Evolutionary conservation across 2,329 filamentous ascomycete species (phyloP), one percentile per base, ranked within the genome.

Genomic region (Alternaria consortialis): DNA sequence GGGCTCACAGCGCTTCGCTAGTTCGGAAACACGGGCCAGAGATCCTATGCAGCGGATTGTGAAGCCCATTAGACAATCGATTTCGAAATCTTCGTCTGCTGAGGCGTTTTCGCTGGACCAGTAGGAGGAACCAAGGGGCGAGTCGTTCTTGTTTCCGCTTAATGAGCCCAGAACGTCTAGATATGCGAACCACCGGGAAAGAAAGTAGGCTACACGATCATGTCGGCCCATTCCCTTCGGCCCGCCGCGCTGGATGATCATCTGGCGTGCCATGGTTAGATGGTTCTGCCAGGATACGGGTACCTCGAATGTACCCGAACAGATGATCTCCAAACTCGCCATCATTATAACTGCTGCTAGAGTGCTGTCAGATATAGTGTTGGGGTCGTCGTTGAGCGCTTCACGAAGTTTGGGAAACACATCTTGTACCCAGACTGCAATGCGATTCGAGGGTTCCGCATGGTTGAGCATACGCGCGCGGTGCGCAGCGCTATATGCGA

Each of bases 261-360:
- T 87, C 69, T 90, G 86, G 2, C 92, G 87, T 1, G 92, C 92
- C 54, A 93, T 86, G 57, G 87, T 87, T 1, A 96, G 84, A 76
- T 96, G 92, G 53, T 86, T 87, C 73, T 93, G 91, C 92, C 92
- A 96, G 1, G 91, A 86, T 54, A 94, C 91, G 1, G 87, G 84
- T n/a, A 92, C 89, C 55, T 91, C 91, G 72, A 95, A 94, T 0
- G 91, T 90, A 58, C 89, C 90, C 0, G 92, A 92, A 0, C 90
- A 93, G 51, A 95, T 89, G 58, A 95, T 94, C 72, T 95, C 91
- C 20, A 95, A 82, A 1, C 91, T 94, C 0, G 91, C 87, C 46
- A 96, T 85, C 90, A 95, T 93, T 64, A 96, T 93, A 7, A 92
- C 90, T 0, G 91, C 92, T 0, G 92, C 91, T 3, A 96, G 83